phyloP scores from a whole-genome alignment of 305 asterid genomes.

The Rubia peregrina region DNA sequence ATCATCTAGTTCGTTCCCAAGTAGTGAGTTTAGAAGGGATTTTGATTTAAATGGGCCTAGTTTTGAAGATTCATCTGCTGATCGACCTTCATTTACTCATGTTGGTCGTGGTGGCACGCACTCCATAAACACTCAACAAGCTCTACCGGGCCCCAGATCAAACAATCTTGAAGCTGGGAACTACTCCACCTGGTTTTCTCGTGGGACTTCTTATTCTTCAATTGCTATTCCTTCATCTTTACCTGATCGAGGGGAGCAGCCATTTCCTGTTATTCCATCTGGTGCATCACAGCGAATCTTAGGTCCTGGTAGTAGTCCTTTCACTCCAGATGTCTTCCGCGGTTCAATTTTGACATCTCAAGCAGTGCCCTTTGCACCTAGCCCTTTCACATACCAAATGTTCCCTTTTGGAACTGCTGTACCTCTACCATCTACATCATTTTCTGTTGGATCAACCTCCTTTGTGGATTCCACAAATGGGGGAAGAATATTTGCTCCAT shows the following conservation, averaged over 20 bases:
- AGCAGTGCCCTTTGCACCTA: constrained; percentile 51
- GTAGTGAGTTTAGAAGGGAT: constrained; percentile 34
- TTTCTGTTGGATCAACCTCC: constrained; percentile 52
- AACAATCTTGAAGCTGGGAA: constrained; percentile 44
- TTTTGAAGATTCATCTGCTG: constrained; percentile 48
- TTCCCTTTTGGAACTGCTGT: constrained; percentile 57
- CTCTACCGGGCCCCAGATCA: constrained; percentile 38
- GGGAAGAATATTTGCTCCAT: constrained; percentile 52
- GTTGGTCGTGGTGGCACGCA: constrained; percentile 36
- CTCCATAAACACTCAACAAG: constrained; percentile 35
- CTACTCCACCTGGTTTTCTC: constrained; percentile 70
- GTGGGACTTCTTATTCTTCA: constrained; percentile 52
- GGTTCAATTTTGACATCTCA: constrained; percentile 83
- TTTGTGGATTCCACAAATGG: constrained; percentile 59
- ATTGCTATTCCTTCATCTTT: constrained; percentile 50
- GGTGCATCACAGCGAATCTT: constrained; percentile 53
- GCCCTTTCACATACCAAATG: constrained; percentile 56
- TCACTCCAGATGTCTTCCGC: constrained; percentile 52
- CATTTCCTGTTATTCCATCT: constrained; percentile 47
- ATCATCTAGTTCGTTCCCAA: constrained; percentile 37
- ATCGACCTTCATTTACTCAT: constrained; percentile 36
- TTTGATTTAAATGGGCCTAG: constrained; percentile 87
- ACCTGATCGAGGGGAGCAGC: constrained; percentile 60
- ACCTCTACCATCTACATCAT: constrained; percentile 56
- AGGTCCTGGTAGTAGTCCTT: constrained; percentile 44